A percentile compares a stretch with the other conserved stretches of the same genome.
phyloP scores from a whole-genome alignment of 2,329 filamentous ascomycete species.

The Aspergillus tubingensis region DNA sequence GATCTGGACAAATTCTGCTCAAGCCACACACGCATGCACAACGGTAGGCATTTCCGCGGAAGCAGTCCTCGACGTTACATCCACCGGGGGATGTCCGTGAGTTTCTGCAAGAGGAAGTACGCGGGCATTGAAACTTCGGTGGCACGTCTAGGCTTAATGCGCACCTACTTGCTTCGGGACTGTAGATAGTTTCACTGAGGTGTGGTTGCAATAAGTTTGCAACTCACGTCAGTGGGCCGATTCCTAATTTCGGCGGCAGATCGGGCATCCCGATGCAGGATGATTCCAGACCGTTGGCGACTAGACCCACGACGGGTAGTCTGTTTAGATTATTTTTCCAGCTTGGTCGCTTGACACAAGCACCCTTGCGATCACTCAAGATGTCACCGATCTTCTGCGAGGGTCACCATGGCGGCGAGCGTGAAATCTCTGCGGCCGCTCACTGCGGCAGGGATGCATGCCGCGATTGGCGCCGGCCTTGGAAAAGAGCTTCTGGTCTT shows the following conservation, averaged over 20 bases:
- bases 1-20: constrained; percentile 31
- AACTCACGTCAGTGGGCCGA: background rate
- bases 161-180: no score
- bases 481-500: constrained; percentile 34
- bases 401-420: constrained; percentile 20
- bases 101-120: background rate
- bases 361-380: constrained; percentile 12
- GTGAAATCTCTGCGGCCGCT: constrained; percentile 23
- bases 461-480: constrained; percentile 22
- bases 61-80: constrained; percentile 23
- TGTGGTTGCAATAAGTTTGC: background rate
- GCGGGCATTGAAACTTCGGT: background rate
- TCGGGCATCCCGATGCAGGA: background rate
- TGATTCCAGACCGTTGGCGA: background rate
- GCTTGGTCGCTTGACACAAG: constrained; percentile 3
- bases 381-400: constrained; percentile 27
- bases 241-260: background rate
- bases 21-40: constrained; percentile 31
- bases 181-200: background rate
- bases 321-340: background rate
- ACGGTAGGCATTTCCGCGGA: constrained; percentile 33
- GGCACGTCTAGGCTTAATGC: background rate
- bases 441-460: constrained; percentile 20
- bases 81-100: constrained; percentile 18
- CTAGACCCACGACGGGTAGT: background rate